Evolutionary conservation across 2,329 filamentous ascomycete genomes (phyloP), one percentile per base, ranked within the genome.

Genomic region (Cercospora nicotianae): DNA sequence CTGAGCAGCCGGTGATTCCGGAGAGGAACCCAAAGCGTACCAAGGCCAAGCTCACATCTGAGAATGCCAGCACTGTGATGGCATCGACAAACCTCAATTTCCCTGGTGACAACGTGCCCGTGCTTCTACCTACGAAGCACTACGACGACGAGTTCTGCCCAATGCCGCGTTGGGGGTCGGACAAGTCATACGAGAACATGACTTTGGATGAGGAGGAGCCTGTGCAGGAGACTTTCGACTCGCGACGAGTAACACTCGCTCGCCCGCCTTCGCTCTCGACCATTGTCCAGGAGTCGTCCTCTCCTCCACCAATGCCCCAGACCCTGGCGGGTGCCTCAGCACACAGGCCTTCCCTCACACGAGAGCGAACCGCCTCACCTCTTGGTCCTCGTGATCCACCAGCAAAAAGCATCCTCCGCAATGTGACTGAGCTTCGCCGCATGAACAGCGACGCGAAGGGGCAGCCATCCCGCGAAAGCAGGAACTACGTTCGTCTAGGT

Each of bases 381-480:
- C 53, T 68, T 16, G 75, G 75, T 30, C 80, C 81, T 0, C 78
- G 80, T 57, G 66, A 69, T 1, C 75, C 74, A 8, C 79, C 81
- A 2, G 76, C 78, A 1, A 77, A 77, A 63, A 77, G 77, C 12
- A 72, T 83, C 4, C 77, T 80, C 13, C 76, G 77, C 33, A 80
- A 79, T 7, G 79, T 81, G 51, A 75, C 76, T 67, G 78, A 77
- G 18, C 74, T 83, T 3, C 74, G 81, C 5, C 76, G 81, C 20
- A 82, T 82, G 81, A 82, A 83, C 70, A 80, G 78, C 28, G 80
- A 82, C 63, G 76, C 78, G 13, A 65, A 71, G 23, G 64, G 67
- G 12, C 64, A 63, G 23, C 63, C 53, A 12, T 42, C 59, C 18
- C 77, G 75, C 9, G 77, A 75, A 8, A 78, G 77, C 60, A 71